phyloP scores from a whole-genome alignment of 2,329 filamentous ascomycete genomes.

The Pestalotiopsis fici region DNA sequence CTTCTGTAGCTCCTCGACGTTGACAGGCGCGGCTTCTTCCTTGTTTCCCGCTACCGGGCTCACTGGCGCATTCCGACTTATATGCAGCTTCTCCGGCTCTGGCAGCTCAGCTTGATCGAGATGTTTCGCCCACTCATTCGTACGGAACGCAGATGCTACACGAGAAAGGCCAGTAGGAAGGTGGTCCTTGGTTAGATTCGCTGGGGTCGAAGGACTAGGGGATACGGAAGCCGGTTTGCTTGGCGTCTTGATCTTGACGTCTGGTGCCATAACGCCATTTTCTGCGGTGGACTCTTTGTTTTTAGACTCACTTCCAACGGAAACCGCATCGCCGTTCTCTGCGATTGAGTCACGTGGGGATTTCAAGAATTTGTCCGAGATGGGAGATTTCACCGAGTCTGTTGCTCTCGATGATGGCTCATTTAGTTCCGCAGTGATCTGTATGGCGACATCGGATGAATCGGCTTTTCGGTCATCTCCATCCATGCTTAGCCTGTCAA shows the following conservation, averaged over 20 bases:
- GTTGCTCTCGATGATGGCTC: conserved; percentile 15
- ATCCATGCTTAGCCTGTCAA: conserved; percentile 53
- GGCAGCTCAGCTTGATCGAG: conserved; percentile 76
- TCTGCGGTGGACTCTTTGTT: conserved; percentile 14
- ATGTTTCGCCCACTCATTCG: conserved; percentile 96
- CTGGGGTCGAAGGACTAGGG: conserved; percentile 37
- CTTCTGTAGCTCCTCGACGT: conserved; percentile 65
- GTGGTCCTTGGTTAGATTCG: conserved; percentile 57
- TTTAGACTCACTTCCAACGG: conserved; percentile 16
- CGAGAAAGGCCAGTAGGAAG: conserved; percentile 74
- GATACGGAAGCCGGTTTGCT: conserved; percentile 20
- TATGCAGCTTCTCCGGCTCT: conserved; percentile 60
- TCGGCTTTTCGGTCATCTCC: conserved; percentile 28
- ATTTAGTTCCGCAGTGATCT: conserved; percentile 40
- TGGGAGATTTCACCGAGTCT: conserved; percentile 12
- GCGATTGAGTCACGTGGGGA: conserved; percentile 22
- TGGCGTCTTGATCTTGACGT: conserved; percentile 19
- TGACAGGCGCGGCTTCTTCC: conserved; percentile 62
- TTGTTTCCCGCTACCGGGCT: conserved; percentile 25
- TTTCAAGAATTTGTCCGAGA: conserved; percentile 1
- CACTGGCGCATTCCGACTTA: conserved; percentile 41
- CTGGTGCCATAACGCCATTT: conserved; percentile 11
- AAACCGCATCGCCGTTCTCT: conserved; percentile 29
- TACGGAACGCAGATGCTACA: conserved; percentile 80
- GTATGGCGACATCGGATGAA: conserved; percentile 31